Percentiles rank a stretch among this genome's conserved stretches.
Evolutionary conservation across 2,329 filamentous ascomycete species (phyloP).

Genomic region (Acrocalymma vagum): DNA sequence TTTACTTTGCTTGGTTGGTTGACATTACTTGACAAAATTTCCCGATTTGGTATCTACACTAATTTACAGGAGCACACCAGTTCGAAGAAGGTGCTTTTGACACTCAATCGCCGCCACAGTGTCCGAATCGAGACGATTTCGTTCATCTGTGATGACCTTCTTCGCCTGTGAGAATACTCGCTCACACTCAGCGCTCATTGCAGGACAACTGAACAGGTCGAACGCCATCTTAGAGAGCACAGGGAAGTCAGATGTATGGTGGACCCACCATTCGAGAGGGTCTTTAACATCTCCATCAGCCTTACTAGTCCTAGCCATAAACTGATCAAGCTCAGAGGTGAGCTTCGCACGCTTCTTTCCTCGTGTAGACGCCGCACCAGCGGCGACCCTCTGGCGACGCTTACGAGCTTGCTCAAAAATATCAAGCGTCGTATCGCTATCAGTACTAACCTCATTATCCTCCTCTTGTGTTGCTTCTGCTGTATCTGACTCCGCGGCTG

Average conservation of each 20-base stretch:
- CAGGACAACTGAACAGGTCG: constrained; percentile 9
- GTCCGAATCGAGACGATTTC: constrained; percentile 10
- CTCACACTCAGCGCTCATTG: constrained; percentile 14
- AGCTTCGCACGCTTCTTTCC: constrained; percentile 6
- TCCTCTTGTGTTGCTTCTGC: too few relatives aligned
- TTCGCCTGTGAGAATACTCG: constrained; percentile 10
- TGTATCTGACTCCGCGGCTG: too few relatives aligned
- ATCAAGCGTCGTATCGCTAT: too few relatives aligned
- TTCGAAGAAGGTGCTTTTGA: constrained; percentile 11
- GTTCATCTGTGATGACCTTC: constrained; percentile 11
- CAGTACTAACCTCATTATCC: too few relatives aligned
- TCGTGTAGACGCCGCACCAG: too few relatives aligned
- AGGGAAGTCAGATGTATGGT: constrained; percentile 7
- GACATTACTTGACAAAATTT: constrained; percentile 9
- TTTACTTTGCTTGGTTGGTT: too few relatives aligned
- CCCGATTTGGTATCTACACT: constrained; percentile 9
- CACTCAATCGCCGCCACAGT: constrained; percentile 8
- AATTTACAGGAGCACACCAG: constrained; percentile 9
- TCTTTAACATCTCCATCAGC: constrained; percentile 5
- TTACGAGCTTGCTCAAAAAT: too few relatives aligned
- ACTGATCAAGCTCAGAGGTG: constrained; percentile 8
- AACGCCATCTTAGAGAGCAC: constrained; percentile 9
- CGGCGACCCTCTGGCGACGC: too few relatives aligned
- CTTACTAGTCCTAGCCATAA: constrained; percentile 7
- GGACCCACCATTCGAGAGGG: constrained; percentile 5